Evolutionary conservation across 164 flowering plant genomes (phyloP), one percentile per base, ranked within the genome.

Genomic region (Buxus sempervirens): DNA sequence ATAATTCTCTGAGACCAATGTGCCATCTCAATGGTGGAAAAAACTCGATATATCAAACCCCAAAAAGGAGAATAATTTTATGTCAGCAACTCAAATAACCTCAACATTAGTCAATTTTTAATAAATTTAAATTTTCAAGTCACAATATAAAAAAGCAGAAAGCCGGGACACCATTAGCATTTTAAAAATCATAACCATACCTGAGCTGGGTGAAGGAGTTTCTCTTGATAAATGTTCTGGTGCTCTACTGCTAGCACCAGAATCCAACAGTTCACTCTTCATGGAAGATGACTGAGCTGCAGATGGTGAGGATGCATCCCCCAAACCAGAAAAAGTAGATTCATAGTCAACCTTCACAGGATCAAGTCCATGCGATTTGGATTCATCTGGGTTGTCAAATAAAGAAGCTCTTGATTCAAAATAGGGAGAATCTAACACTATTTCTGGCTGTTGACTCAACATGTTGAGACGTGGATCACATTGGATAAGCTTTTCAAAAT

Each of bases 401-500:
- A 79, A 72, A 70, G 96, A 77, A 63, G 73, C 63, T 49, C 79
- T 84, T 38, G 85, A 48, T 54, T 86, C 94, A 72, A 93, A 93
- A 67, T 65, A 83, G 38, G 88, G 95, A 25, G 89, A 82, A 26
- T 89, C 93, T 74, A 90, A 63, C 25, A 67, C 77, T 25, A 81
- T 79, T 57, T 88, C 91, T 12, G 88, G 84, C 69, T 85, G 89
- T 64, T 58, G 87, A 76, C 51, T 45, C 1, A 92, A 75, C 74
- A 78, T 76, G 69, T 82, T 84, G 28, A 90, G 87, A 38, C 96
- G 93, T 72, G 73, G 78, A 72, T 93, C 98, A 79, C 92, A 86
- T 72, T 90, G 96, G 65, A 90, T 82, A 54, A 93, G 85, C 84
- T 89, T 93, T 71, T 93, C 98, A 69, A 89, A 89, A 75, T 89